Evolutionary conservation across 805 yeast genomes (phyloP).

Genomic region (Kuraishia cidri): DNA sequence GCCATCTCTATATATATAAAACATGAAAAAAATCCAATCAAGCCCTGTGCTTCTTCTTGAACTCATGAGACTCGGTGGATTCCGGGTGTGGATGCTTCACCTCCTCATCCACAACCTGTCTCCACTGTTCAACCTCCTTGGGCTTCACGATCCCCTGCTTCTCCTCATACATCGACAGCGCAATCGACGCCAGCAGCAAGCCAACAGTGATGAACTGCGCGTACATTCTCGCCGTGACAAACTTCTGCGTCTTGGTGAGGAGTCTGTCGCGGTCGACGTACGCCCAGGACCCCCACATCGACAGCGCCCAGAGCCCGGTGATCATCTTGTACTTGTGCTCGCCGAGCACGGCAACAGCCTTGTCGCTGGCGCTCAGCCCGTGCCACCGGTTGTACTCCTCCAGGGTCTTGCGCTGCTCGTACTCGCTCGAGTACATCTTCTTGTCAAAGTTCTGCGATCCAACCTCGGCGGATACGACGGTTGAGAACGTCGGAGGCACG

Average conservation of each 20-base stretch:
- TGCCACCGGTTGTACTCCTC: constrained; percentile 47
- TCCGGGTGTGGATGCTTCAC: not conserved
- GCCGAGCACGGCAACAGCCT: constrained; percentile 35
- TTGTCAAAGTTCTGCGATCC: constrained; percentile 63
- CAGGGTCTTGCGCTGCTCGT: constrained; percentile 26
- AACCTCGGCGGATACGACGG: constrained; percentile 62
- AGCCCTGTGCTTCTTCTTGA: constrained; percentile 2
- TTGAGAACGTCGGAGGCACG: constrained; percentile 55
- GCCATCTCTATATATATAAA: too few species aligned
- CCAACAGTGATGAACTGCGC: constrained; percentile 79
- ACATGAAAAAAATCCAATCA: too few species aligned
- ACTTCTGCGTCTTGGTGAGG: constrained; percentile 70
- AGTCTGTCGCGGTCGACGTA: constrained; percentile 63
- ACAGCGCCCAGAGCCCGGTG: constrained; percentile 71
- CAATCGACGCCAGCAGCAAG: constrained; percentile 60
- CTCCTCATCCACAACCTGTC: constrained; percentile 20
- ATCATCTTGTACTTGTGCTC: constrained; percentile 60
- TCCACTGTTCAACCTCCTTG: constrained; percentile 33
- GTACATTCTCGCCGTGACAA: constrained; percentile 85
- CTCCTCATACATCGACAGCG: constrained; percentile 56
- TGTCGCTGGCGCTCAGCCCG: constrained; percentile 36
- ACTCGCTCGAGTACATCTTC: constrained; percentile 43
- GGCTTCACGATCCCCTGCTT: constrained; percentile 28
- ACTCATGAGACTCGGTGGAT: not conserved
- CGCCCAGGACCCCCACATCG: constrained; percentile 74